A percentile compares a stretch with the other conserved stretches of the same genome.
Conservation (phyloP, 176 grass and related monocot species). For the Calamus simplicifolius region DNA sequence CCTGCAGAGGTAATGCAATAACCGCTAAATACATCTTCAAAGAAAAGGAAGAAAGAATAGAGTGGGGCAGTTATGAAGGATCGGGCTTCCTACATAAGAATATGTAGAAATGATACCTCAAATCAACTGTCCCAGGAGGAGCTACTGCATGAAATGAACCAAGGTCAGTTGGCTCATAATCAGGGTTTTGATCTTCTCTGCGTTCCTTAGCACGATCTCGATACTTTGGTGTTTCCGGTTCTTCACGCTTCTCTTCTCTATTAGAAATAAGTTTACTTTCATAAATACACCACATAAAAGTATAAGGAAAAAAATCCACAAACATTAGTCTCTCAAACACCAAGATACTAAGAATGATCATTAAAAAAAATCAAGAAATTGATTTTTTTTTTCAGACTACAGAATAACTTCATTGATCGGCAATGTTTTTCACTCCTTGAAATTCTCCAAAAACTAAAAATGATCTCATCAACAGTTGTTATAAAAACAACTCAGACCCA, state of each 20-base stretch:
- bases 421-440: no score
- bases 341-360: no score
- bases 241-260: conserved; percentile 92
- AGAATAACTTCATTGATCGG: no score
- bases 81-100: conserved; percentile 11
- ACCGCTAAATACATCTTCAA: no score
- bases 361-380: no score
- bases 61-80: neutral
- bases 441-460: no score
- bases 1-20: conserved; percentile 24
- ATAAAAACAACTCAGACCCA: no score
- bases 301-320: neutral
- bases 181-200: conserved; percentile 97
- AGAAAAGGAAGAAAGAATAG: no score
- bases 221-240: conserved; percentile 67
- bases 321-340: no score
- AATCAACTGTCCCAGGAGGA: conserved; percentile 77
- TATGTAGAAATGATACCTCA: conserved; percentile 45
- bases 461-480: no score
- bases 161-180: conserved; percentile 91
- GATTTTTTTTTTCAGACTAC: no score
- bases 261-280: conserved; percentile 9
- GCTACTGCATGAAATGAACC: conserved; percentile 98
- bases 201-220: conserved; percentile 93
- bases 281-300: conserved; percentile 4